Percentiles rank a stretch among this genome's conserved stretches.
Conservation (phyloP, 1,284 basidiomycete species). For the Trichosporon coremiiforme region DNA sequence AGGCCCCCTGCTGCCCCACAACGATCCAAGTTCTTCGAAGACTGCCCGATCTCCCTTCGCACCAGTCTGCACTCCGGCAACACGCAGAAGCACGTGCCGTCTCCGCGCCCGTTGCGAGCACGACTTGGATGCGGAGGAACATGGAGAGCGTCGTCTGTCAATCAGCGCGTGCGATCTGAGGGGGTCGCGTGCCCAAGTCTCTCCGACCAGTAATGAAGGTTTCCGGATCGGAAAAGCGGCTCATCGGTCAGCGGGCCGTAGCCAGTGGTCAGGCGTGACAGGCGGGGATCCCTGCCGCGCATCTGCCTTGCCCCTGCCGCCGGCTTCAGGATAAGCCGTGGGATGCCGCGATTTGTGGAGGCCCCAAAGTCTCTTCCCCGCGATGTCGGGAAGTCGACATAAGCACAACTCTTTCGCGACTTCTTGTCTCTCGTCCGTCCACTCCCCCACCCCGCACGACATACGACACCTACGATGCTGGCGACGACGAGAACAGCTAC, state of each 20-base stretch:
- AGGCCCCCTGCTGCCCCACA: not conserved
- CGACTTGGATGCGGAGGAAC: not conserved
- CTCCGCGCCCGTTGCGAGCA: not conserved
- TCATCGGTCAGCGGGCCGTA: too few species aligned
- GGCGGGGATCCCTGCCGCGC: too few species aligned
- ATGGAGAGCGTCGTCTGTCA: not conserved
- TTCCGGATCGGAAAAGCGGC: constrained; percentile 13
- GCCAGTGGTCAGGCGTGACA: not conserved
- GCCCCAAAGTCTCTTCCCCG: not conserved
- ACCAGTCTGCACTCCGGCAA: not conserved
- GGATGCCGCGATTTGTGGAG: constrained; percentile 12
- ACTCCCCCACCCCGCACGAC: not conserved
- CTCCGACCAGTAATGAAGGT: not conserved
- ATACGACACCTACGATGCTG: not conserved
- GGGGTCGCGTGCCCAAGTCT: not conserved
- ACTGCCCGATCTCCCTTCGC: not conserved
- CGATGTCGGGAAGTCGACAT: constrained; percentile 4
- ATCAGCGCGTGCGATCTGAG: not conserved
- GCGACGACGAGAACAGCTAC: not conserved
- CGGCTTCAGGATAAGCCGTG: constrained; percentile 2
- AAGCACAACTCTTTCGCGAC: too few species aligned
- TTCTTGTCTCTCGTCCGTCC: not conserved
- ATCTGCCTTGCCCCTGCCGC: too few species aligned
- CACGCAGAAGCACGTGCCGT: not conserved
- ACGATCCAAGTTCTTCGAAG: not conserved